Evolutionary conservation across 305 asterid genomes (phyloP), one percentile per base, ranked within the genome.

Genomic region (Fraxinus sp.): DNA sequence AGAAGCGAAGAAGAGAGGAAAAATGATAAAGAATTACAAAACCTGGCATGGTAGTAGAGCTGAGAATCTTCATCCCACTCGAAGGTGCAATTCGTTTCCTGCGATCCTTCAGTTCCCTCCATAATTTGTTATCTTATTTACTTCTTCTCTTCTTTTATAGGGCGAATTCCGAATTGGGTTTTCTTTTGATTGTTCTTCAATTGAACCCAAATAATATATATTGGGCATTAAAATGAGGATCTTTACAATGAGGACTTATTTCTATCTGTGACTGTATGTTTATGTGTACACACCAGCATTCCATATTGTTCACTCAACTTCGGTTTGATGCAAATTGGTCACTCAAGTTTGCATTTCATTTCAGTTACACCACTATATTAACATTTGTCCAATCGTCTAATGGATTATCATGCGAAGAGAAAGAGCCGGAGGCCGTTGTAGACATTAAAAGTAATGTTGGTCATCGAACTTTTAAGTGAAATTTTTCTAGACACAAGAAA

Each of bases 41-140:
- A 93, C 99, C 97, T 93, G 85, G 97, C 91, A 71, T 96, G 99
- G 84, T 90, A 94, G 81, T 94, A 94, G 6, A 96, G 99, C 87
- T 89, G 95, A 64, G 97, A 91, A 84, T 62, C 86, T 66, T 91
- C 92, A 83, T 96, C 97, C 98, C 99, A 96, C 84, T 89, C 85
- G 84, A 96, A 96, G 74, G 79, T 85, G 84, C 86, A 79, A 2
- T 86, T 89, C 22, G 2, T 84, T 77, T 88, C 90, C 59, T 52
- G 85, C 10, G 75, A 70, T 36, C 77, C 77, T 0, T 39, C 75
- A 55, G 79, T 82, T 68, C 75, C 91, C 90, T 88, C 91, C 91
- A 91, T 90, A 83, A 79, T 77, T 76, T 55, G 39, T 20, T 70
- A 26, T 10, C 33, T 62, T 7, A 6, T 59, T 59, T 9, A 5